Conservation (phyloP, 345 rosid species). For the Gossypium longicalyx region DNA sequence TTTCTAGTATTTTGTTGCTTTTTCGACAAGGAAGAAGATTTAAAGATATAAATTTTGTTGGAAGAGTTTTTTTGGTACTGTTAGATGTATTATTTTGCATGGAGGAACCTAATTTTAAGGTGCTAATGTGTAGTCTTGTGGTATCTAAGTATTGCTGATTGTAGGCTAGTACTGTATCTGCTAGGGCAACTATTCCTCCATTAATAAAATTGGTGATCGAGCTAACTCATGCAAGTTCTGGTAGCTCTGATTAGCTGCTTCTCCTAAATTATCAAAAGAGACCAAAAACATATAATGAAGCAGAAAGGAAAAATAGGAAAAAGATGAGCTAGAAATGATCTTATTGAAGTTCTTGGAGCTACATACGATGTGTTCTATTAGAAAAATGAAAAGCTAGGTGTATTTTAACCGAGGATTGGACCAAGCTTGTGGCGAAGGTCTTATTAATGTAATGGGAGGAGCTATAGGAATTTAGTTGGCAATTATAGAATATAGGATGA, state of each 20-base stretch:
- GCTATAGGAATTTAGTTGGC: not conserved
- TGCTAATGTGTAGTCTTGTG: conserved; percentile 3
- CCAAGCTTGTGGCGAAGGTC: not conserved
- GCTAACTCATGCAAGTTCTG: not conserved
- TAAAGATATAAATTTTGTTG: not conserved
- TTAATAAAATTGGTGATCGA: not conserved
- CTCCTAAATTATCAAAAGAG: not conserved
- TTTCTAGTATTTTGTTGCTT: not conserved
- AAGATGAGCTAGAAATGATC: not conserved
- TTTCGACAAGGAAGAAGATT: not conserved
- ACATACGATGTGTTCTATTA: not conserved
- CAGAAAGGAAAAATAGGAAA: conserved; percentile 4
- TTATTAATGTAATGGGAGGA: not conserved
- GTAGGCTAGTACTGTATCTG: not conserved
- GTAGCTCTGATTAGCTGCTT: not conserved
- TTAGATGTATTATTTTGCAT: not conserved
- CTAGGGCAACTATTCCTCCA: not conserved
- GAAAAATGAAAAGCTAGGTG: not conserved
- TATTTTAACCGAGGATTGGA: not conserved
- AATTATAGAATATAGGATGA: not conserved
- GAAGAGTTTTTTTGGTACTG: not conserved
- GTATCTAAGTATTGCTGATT: not conserved
- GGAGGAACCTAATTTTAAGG: conserved; percentile 1
- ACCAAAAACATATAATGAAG: not conserved
- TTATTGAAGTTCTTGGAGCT: not conserved